phyloP scores from a whole-genome alignment of 768 basidiomycete genomes.

The Russula emetica region DNA sequence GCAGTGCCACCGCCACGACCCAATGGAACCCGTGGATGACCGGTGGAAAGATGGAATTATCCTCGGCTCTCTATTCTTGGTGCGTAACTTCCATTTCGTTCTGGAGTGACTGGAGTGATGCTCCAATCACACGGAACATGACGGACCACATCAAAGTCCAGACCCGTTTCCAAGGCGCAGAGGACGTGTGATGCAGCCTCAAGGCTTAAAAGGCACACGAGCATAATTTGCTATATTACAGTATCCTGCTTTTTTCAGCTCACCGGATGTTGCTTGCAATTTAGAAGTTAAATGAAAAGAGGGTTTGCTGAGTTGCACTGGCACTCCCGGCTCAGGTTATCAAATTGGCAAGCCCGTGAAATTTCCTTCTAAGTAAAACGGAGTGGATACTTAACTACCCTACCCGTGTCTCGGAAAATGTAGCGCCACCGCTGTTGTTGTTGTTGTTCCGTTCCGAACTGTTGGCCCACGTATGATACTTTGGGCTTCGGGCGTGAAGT shows the following conservation, averaged over 20 bases:
- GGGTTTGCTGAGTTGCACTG: too few relatives aligned
- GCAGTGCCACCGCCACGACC: constrained; percentile 36
- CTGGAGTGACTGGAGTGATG: too few relatives aligned
- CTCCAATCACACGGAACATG: too few relatives aligned
- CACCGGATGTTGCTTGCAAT: neutral
- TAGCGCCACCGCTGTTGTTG: neutral
- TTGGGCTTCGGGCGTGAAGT: neutral
- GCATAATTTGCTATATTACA: too few relatives aligned
- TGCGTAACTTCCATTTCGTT: constrained; percentile 31
- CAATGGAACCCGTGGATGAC: constrained; percentile 55
- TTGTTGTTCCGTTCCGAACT: neutral
- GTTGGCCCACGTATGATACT: neutral
- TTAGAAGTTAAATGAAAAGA: neutral
- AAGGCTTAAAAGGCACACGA: neutral
- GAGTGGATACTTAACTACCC: too few relatives aligned
- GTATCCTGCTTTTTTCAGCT: too few relatives aligned
- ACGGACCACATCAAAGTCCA: too few relatives aligned
- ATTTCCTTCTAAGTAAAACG: neutral
- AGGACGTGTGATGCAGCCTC: neutral
- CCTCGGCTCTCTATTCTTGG: constrained; percentile 50
- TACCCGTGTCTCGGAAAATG: neutral
- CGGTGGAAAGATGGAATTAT: constrained; percentile 64
- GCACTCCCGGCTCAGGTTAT: too few relatives aligned
- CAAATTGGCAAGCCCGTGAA: neutral
- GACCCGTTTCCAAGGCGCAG: neutral